Conservation (phyloP, 2,329 filamentous ascomycete genomes). For the Penicillium brevicompactum region DNA sequence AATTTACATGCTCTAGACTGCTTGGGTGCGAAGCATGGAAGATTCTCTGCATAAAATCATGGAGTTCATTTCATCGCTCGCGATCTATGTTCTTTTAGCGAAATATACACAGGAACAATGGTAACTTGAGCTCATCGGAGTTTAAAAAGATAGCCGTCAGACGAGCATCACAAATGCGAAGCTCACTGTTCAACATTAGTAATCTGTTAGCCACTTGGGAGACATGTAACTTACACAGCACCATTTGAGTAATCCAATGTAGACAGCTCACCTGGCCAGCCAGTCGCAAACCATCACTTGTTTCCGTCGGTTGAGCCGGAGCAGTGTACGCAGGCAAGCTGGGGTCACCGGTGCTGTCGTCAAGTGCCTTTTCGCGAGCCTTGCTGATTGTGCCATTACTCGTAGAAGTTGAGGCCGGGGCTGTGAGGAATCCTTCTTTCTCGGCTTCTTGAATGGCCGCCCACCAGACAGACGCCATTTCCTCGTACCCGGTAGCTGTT, state of each 20-base stretch:
- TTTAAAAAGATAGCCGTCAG: no score
- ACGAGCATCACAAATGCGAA: not conserved
- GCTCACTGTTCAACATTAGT: not conserved
- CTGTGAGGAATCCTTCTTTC: constrained; percentile 6
- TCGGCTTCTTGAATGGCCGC: constrained; percentile 24
- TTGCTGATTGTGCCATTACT: not conserved
- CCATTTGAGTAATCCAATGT: not conserved
- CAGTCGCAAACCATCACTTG: not conserved
- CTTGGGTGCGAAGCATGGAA: no score
- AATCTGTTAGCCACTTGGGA: not conserved
- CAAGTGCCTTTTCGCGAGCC: constrained; percentile 4
- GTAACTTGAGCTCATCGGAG: no score
- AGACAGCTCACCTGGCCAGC: not conserved
- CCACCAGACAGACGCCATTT: constrained; percentile 34
- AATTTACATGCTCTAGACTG: no score
- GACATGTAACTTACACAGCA: not conserved
- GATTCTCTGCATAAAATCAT: no score
- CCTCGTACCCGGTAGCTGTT: constrained; percentile 23
- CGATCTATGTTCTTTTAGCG: no score
- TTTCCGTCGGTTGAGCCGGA: constrained; percentile 1
- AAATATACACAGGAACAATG: no score
- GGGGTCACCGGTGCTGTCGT: constrained; percentile 11
- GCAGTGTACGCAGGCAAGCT: constrained; percentile 10
- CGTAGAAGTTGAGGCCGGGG: not conserved
- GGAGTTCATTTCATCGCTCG: no score